phyloP scores from a whole-genome alignment of 176 grass and related monocot species.

The Phyllostachys edulis region DNA sequence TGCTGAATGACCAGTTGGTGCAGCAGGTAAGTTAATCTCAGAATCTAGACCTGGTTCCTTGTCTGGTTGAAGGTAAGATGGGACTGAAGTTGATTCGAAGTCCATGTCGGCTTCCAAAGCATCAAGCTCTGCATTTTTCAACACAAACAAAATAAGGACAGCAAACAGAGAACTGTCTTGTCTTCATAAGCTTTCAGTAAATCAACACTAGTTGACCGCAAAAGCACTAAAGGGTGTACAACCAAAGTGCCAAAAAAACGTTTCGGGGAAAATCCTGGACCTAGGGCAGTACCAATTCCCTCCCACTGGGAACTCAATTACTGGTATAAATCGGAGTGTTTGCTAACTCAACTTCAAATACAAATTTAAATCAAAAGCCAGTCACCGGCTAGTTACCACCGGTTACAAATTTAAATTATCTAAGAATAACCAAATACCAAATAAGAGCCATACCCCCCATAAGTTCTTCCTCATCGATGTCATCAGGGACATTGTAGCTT shows the following conservation, averaged over 20 bases:
- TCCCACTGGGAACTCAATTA: background rate
- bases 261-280: background rate
- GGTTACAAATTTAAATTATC: background rate
- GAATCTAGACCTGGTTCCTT: constrained; percentile 66
- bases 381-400: background rate
- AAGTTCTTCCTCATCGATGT: constrained; percentile 95
- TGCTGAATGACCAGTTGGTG: constrained; percentile 60
- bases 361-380: background rate
- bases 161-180: background rate
- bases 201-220: background rate
- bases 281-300: background rate
- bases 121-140: constrained; percentile 81
- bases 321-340: background rate
- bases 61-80: constrained; percentile 90
- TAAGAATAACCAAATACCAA: background rate
- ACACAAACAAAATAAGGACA: constrained; percentile 31
- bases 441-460: constrained; percentile 66
- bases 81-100: constrained; percentile 70
- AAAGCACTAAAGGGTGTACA: background rate
- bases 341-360: background rate
- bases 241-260: background rate
- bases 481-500: constrained; percentile 92
- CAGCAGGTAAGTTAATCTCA: constrained; percentile 70
- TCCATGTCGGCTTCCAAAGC: constrained; percentile 96
- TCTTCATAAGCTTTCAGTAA: constrained; percentile 2